Percentiles rank a stretch among this genome's conserved stretches.
Conservation (phyloP, 441 rosid species). For the Cnidoscolus chayamansa region DNA sequence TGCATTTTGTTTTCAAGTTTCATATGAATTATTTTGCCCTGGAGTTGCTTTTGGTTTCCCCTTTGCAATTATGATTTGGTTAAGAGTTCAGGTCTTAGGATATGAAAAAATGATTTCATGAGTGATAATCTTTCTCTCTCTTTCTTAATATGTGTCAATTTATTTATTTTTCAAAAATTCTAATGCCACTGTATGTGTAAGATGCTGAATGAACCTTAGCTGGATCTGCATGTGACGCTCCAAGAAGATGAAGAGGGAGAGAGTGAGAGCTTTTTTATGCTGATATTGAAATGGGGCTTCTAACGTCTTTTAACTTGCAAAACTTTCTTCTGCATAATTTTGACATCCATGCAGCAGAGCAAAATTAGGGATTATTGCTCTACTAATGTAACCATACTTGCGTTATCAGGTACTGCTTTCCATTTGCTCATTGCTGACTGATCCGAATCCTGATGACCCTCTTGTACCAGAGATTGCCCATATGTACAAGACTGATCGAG, state of each 20-base stretch:
- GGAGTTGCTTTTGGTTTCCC: background rate
- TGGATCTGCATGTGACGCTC: background rate
- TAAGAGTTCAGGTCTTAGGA: background rate
- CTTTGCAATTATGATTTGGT: background rate
- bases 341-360: background rate
- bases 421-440: slow-evolving; percentile 68
- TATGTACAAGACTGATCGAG: slow-evolving; percentile 61
- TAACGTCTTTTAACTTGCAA: slow-evolving; percentile 27
- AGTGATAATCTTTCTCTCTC: background rate
- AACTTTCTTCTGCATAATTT: slow-evolving; percentile 12
- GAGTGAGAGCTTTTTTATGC: no score
- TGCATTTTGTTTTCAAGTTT: background rate
- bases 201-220: background rate
- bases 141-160: background rate
- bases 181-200: background rate
- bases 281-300: slow-evolving; percentile 11
- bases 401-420: slow-evolving; percentile 60
- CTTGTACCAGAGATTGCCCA: slow-evolving; percentile 73
- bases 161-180: background rate
- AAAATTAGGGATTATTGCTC: background rate
- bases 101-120: background rate
- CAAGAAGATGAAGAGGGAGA: background rate
- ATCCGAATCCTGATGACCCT: slow-evolving; percentile 75
- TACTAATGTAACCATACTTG: background rate
- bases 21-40: background rate